Evolutionary conservation across 192 early-diverging fungal species (phyloP).

Genomic region (Helicostylum pulchrum): DNA sequence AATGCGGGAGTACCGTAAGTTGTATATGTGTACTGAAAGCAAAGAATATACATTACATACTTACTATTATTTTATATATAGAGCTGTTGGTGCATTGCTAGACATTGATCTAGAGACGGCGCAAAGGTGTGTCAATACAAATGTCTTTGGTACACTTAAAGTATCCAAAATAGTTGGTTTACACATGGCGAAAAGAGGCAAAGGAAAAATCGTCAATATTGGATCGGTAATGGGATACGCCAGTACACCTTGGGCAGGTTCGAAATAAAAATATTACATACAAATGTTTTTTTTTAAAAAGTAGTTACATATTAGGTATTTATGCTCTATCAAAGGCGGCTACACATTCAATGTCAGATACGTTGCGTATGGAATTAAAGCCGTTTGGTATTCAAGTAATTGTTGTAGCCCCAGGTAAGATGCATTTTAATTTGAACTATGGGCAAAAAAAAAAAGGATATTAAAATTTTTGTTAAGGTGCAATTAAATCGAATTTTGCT

Average conservation of each 20-base stretch:
- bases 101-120: constrained; percentile 40
- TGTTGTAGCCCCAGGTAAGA: constrained; percentile 56
- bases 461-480: too few relatives aligned
- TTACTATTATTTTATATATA: neutral
- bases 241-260: constrained; percentile 61
- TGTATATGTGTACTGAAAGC: neutral
- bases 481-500: too few relatives aligned
- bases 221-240: constrained; percentile 63
- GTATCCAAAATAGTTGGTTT: constrained; percentile 52
- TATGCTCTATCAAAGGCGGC: constrained; percentile 65
- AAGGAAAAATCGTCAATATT: constrained; percentile 63
- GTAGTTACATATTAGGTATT: constrained; percentile 29
- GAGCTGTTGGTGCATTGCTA: constrained; percentile 39
- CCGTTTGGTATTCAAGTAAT: constrained; percentile 60
- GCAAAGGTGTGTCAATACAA: constrained; percentile 53
- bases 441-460: too few relatives aligned
- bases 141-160: constrained; percentile 56
- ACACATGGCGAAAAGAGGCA: constrained; percentile 52
- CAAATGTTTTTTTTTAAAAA: too few relatives aligned
- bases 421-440: too few relatives aligned
- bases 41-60: too few relatives aligned
- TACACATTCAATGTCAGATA: constrained; percentile 58
- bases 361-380: constrained; percentile 57
- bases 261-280: neutral
- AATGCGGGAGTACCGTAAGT: constrained; percentile 62